phyloP scores from a whole-genome alignment of 257 asterid species.

The Solanum arcanum region DNA sequence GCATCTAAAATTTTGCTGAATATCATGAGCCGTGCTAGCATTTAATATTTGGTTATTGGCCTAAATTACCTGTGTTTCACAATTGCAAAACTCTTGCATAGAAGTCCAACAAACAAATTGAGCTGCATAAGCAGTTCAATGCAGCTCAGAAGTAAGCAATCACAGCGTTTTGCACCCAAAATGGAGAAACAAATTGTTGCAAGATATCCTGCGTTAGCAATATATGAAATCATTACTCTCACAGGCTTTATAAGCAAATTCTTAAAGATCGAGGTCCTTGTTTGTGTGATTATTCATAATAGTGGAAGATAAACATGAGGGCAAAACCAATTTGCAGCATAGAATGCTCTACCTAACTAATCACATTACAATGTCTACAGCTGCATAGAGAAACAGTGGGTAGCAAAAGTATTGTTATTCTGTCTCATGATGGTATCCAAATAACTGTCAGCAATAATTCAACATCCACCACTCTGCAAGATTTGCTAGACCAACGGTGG shows the following conservation, averaged over 20 bases:
- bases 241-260: not conserved
- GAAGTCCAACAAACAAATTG: not conserved
- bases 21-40: not conserved
- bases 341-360: not conserved
- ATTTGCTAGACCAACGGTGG: not conserved
- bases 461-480: not conserved
- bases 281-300: not conserved
- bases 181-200: not conserved
- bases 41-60: not conserved
- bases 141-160: not conserved
- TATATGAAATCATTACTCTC: not conserved
- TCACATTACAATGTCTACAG: not conserved
- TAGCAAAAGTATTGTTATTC: not conserved
- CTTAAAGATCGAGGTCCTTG: not conserved
- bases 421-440: not conserved
- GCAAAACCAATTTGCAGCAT: not conserved
- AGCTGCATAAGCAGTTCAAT: not conserved
- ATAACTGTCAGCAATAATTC: not conserved
- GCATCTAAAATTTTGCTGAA: not conserved
- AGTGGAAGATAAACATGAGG: not conserved
- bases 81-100: not conserved
- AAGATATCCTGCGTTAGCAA: not conserved
- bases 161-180: not conserved
- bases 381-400: not conserved
- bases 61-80: not conserved